phyloP scores from a whole-genome alignment of 2,329 filamentous ascomycete species.

The Fusarium miscanthi region DNA sequence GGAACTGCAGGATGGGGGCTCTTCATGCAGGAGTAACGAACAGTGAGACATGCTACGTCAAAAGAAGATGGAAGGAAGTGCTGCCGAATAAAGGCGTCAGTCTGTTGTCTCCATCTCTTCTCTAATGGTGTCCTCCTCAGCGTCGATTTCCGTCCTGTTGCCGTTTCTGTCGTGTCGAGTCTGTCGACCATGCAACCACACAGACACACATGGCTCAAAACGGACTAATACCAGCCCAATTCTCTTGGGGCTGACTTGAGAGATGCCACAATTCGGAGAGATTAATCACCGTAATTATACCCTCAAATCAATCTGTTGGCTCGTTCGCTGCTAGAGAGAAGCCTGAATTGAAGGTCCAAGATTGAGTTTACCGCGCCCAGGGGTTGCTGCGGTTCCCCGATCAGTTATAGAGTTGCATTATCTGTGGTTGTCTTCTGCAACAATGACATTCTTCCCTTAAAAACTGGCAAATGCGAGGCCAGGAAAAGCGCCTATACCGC shows the following conservation, averaged over 20 bases:
- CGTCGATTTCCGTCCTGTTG: slow-evolving; percentile 33
- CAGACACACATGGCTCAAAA: slow-evolving; percentile 34
- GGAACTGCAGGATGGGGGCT: not conserved
- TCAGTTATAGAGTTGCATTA: slow-evolving; percentile 3
- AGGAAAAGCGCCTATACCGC: not conserved
- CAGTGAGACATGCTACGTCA: slow-evolving; percentile 34
- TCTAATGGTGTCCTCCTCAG: slow-evolving; percentile 30
- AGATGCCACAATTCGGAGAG: slow-evolving; percentile 1
- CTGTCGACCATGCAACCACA: slow-evolving; percentile 24
- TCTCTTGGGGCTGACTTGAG: not conserved
- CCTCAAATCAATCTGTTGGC: not conserved
- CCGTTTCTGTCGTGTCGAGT: slow-evolving; percentile 16
- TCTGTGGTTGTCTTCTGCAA: not conserved
- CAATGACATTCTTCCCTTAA: slow-evolving; percentile 7
- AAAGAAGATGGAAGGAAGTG: slow-evolving; percentile 24
- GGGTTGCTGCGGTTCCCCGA: slow-evolving; percentile 6
- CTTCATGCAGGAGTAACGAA: slow-evolving; percentile 19
- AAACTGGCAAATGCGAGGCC: not conserved
- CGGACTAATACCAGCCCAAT: slow-evolving; percentile 1
- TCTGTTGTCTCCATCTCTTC: not conserved
- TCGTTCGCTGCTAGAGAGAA: not conserved
- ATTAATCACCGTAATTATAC: slow-evolving; percentile 3
- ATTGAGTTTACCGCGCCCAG: slow-evolving; percentile 19
- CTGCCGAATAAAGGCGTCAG: slow-evolving; percentile 6
- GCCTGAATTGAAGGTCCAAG: not conserved